Evolutionary conservation across 2,329 filamentous ascomycete genomes (phyloP).

Genomic region (Xylariaceae sp.): DNA sequence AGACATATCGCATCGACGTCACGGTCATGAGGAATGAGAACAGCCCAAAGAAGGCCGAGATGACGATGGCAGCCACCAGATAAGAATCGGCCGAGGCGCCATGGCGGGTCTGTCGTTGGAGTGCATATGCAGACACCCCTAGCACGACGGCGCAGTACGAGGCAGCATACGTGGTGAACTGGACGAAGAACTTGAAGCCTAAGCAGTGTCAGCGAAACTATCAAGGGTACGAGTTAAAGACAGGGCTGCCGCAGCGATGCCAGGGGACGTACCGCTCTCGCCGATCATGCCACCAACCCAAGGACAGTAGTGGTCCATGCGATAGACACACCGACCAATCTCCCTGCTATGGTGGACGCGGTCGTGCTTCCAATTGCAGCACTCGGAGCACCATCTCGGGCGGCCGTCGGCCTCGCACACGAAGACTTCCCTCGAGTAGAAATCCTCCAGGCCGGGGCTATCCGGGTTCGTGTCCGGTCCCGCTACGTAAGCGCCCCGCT

Average conservation of each 20-base stretch:
- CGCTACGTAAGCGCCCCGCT: constrained; percentile 31
- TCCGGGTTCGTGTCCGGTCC: constrained; percentile 48
- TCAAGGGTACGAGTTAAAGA: constrained; percentile 1
- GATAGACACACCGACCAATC: constrained; percentile 71
- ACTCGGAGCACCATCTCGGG: constrained; percentile 82
- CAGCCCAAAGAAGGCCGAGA: constrained; percentile 70
- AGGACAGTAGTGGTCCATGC: constrained; percentile 95
- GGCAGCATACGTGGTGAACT: constrained; percentile 72
- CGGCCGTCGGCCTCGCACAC: constrained; percentile 76
- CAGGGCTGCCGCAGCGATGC: not conserved
- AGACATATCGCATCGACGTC: constrained; percentile 64
- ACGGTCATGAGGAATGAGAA: constrained; percentile 73
- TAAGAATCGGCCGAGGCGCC: constrained; percentile 46
- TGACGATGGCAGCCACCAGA: constrained; percentile 59
- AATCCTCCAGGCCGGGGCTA: constrained; percentile 63
- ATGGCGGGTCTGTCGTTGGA: constrained; percentile 48
- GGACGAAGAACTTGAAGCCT: constrained; percentile 88
- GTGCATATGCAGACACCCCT: constrained; percentile 57
- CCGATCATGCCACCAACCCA: constrained; percentile 93
- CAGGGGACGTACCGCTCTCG: constrained; percentile 57
- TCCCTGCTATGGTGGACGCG: constrained; percentile 83
- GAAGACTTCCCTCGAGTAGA: constrained; percentile 79
- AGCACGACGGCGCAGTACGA: constrained; percentile 62
- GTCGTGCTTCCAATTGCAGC: constrained; percentile 83
- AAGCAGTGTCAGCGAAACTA: constrained; percentile 19